phyloP scores from a whole-genome alignment of 805 yeast genomes.

The Candida awuae region DNA sequence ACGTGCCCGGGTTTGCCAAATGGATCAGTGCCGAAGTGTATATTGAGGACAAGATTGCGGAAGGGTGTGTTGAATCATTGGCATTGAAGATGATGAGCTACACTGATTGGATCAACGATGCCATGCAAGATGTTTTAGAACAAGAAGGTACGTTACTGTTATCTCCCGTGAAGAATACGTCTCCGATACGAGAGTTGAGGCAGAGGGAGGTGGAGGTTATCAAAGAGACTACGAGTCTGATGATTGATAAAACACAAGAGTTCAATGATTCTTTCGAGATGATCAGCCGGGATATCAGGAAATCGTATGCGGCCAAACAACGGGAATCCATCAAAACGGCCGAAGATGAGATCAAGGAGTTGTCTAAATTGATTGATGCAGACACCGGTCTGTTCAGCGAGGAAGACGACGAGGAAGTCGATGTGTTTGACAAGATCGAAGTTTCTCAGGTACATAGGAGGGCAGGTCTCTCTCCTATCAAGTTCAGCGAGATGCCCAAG shows the following conservation, averaged over 20 bases:
- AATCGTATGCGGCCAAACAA: slow-evolving; percentile 24
- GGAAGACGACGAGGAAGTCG: slow-evolving; percentile 21
- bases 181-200: background rate
- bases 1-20: slow-evolving; percentile 27
- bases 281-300: slow-evolving; percentile 25
- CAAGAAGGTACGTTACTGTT: background rate
- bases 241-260: background rate
- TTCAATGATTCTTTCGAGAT: slow-evolving; percentile 25
- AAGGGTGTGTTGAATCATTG: slow-evolving; percentile 19
- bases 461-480: slow-evolving; percentile 23
- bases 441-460: slow-evolving; percentile 18
- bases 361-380: background rate
- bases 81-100: slow-evolving; percentile 20
- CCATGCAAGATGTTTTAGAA: slow-evolving; percentile 19
- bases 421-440: slow-evolving; percentile 26
- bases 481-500: slow-evolving; percentile 28
- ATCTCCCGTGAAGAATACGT: background rate
- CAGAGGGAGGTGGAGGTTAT: background rate
- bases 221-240: background rate
- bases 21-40: slow-evolving; percentile 28
- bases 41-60: slow-evolving; percentile 21
- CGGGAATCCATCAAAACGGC: background rate
- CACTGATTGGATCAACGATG: slow-evolving; percentile 26
- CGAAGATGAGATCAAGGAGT: background rate
- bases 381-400: slow-evolving; percentile 15